Base-by-base conservation (phyloP, 1,284 basidiomycete species). In the Rhodotorula sp. region DNA sequence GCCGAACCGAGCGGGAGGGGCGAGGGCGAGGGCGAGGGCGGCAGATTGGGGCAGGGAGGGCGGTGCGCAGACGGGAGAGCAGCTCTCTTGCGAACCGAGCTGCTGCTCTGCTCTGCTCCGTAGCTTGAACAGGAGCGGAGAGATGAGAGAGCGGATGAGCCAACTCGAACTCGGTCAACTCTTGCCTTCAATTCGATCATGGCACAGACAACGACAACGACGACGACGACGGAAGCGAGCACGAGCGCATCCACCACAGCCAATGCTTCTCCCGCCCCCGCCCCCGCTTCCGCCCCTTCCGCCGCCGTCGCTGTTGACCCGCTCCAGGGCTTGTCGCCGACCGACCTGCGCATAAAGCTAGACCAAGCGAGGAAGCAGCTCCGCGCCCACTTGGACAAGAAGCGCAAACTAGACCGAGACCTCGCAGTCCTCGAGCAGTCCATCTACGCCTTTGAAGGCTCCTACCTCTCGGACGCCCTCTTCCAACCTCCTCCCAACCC, bases 361-460 rank as follows among this genome's bases (percentile, higher is more conserved):
- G 77, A 77, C 1, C 26, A 33, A 3, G 44, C 55, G 18, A 44
- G 74, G 29, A 71, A 64, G 29, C 64, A 68, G 17, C 60, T 77
- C 30, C 58, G 68, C 26, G 54, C 37, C 15, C 54, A 69, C 15
- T 59, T 77, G 45, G 72, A 77, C 24, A 68, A 66, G 63, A 77
- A 77, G 62, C 69, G 74, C 53, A 72, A 64, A 60, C 66, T 77
- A 8, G 77, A 77, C 62, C 64, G 71, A 29, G 72, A 76, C 26
- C 46, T 77, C 55, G 81, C 82, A 12, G 79, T 79, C 42, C 78
- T 83, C 62, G 83, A 84, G 69, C 75, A 81, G 15, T 81, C 81
- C 15, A 83, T 84, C 66, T 83, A 82, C 71, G 80, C 80, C 2
- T 84, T 83, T 68, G 83, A 84, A 69, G 82, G 82, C 10, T 82